Evolutionary conservation across 495 filamentous ascomycete species (phyloP).

Genomic region (Lentithecium fluviatile): DNA sequence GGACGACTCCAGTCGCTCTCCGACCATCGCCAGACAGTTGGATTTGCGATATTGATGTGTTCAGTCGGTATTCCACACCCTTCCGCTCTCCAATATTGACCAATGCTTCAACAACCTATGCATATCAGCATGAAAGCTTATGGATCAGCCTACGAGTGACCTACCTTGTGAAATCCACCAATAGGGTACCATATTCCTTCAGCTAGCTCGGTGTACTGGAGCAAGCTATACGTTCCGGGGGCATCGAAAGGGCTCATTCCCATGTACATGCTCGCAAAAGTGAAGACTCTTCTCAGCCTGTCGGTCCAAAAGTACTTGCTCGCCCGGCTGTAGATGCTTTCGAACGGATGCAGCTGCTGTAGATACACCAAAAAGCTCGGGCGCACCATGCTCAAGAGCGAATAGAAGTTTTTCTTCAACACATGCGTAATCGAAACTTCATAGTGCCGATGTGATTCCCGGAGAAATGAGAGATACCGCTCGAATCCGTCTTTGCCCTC

Average conservation of each 20-base stretch:
- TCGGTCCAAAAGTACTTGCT: conserved; percentile 65
- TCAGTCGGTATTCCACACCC: conserved; percentile 59
- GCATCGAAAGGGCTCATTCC: conserved; percentile 74
- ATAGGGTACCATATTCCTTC: conserved; percentile 74
- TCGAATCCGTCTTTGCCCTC: conserved; percentile 65
- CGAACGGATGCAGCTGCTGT: conserved; percentile 60
- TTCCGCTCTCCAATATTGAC: conserved; percentile 54
- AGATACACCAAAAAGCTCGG: conserved; percentile 54
- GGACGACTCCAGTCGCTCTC: conserved; percentile 54
- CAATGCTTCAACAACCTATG: conserved; percentile 51
- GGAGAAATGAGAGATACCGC: conserved; percentile 60
- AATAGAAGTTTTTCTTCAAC: conserved; percentile 61
- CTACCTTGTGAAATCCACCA: conserved; percentile 63
- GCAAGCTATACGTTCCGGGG: conserved; percentile 66
- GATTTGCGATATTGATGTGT: conserved; percentile 52
- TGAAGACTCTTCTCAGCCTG: conserved; percentile 63
- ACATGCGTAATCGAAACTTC: conserved; percentile 61
- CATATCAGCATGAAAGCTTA: not conserved
- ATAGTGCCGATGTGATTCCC: conserved; percentile 64
- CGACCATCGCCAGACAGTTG: conserved; percentile 47
- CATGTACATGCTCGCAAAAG: conserved; percentile 76
- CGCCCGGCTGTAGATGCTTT: conserved; percentile 60
- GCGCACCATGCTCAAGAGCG: conserved; percentile 51
- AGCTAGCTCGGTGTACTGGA: conserved; percentile 70
- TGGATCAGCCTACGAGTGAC: not conserved